Conservation (phyloP, 2,329 filamentous ascomycete species). For the Monosporascus sp. region DNA sequence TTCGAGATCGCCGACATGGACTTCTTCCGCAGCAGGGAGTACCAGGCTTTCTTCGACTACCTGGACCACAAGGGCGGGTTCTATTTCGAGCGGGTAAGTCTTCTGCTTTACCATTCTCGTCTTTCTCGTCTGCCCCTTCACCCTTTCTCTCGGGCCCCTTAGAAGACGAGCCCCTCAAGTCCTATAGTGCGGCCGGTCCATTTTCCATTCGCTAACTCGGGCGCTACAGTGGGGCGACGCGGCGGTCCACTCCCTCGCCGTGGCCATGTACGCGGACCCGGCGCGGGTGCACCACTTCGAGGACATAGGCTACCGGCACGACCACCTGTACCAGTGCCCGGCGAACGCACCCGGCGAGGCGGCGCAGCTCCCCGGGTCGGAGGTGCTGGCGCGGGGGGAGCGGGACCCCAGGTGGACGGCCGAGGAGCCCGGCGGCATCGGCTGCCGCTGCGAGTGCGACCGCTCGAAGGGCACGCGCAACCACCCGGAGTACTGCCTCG, state of each 20-base stretch:
- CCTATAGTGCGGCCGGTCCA: too few relatives aligned
- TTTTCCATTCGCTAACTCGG: too few relatives aligned
- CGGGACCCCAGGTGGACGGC: slow-evolving; percentile 17
- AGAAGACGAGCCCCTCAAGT: too few relatives aligned
- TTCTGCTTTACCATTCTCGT: not conserved
- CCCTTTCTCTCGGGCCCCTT: not conserved
- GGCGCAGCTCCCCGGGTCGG: slow-evolving; percentile 27
- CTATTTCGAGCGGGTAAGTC: slow-evolving; percentile 36
- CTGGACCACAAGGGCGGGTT: slow-evolving; percentile 38
- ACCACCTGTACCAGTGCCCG: slow-evolving; percentile 27
- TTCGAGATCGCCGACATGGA: slow-evolving; percentile 43
- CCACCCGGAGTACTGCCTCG: slow-evolving; percentile 29
- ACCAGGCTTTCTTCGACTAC: slow-evolving; percentile 36
- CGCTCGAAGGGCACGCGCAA: slow-evolving; percentile 26
- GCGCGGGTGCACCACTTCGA: slow-evolving; percentile 38
- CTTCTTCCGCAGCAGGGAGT: slow-evolving; percentile 35
- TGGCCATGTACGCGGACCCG: slow-evolving; percentile 35
- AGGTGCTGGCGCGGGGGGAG: slow-evolving; percentile 24
- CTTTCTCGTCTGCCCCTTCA: not conserved
- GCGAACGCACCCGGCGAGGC: slow-evolving; percentile 30
- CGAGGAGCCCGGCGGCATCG: slow-evolving; percentile 31
- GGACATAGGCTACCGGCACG: slow-evolving; percentile 39
- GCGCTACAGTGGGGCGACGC: slow-evolving; percentile 37
- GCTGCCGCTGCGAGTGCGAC: slow-evolving; percentile 37
- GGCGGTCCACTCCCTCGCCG: slow-evolving; percentile 37